Evolutionary conservation across 129 eudicot species (phyloP).

Genomic region (Heracleum sosnowskyi): DNA sequence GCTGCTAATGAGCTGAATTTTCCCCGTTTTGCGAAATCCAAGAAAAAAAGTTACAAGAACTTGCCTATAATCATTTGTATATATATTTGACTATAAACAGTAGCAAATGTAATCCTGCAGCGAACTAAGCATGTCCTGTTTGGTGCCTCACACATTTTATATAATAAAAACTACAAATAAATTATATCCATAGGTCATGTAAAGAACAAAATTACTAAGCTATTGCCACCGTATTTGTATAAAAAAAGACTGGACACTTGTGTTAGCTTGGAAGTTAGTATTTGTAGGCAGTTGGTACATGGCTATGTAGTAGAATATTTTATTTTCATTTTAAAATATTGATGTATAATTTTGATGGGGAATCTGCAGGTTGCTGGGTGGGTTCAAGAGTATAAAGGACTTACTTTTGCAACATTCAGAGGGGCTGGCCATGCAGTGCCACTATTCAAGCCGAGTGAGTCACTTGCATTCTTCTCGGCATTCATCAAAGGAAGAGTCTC

Average conservation of each 20-base stretch:
- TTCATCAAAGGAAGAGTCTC: slow-evolving; percentile 57
- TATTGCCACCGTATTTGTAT: too few species aligned
- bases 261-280: not conserved
- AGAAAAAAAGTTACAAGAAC: too few species aligned
- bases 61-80: not conserved
- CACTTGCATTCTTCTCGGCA: slow-evolving; percentile 76
- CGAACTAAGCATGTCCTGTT: not conserved
- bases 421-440: slow-evolving; percentile 98
- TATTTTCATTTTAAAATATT: not conserved
- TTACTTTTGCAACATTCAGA: slow-evolving; percentile 88
- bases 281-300: too few species aligned
- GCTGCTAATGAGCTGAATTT: too few species aligned
- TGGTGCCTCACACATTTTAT: not conserved
- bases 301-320: not conserved
- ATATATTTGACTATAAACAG: not conserved
- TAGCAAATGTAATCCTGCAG: not conserved
- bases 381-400: slow-evolving; percentile 85
- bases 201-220: too few species aligned
- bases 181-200: too few species aligned
- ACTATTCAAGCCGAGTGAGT: slow-evolving; percentile 64
- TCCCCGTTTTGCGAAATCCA: too few species aligned
- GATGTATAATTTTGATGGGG: not conserved
- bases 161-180: too few species aligned
- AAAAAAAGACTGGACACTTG: too few species aligned
- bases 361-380: slow-evolving; percentile 72